Evolutionary conservation across 2,329 filamentous ascomycete genomes (phyloP).

Genomic region (Botryotinia calthae): DNA sequence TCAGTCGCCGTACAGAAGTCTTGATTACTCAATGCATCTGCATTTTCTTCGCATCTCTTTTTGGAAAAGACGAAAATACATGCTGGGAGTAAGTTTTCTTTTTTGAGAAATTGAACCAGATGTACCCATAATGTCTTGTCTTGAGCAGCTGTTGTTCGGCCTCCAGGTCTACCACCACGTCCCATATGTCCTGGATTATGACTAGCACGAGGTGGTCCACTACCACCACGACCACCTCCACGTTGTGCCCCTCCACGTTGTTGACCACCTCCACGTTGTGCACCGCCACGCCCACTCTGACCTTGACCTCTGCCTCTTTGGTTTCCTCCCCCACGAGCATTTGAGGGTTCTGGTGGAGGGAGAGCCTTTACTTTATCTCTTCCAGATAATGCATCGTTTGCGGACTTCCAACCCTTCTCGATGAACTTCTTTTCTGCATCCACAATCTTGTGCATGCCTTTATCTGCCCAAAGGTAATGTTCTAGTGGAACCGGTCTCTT

Average conservation of each 20-base stretch:
- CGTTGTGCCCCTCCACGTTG: slow-evolving; percentile 48
- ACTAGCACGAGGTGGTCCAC: slow-evolving; percentile 46
- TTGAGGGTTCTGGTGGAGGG: slow-evolving; percentile 37
- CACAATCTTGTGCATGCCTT: slow-evolving; percentile 91
- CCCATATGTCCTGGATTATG: slow-evolving; percentile 82
- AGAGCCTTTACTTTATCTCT: slow-evolving; percentile 70
- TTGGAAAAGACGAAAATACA: slow-evolving; percentile 99
- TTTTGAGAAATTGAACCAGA: slow-evolving; percentile 85
- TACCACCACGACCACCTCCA: slow-evolving; percentile 51
- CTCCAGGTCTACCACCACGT: slow-evolving; percentile 77
- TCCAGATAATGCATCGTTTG: slow-evolving; percentile 76
- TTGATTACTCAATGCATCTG: slow-evolving; percentile 88
- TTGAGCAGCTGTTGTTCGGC: slow-evolving; percentile 84
- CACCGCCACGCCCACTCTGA: slow-evolving; percentile 49
- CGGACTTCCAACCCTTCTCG: slow-evolving; percentile 92
- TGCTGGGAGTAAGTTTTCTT: slow-evolving; percentile 80
- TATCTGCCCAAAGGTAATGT: slow-evolving; percentile 94
- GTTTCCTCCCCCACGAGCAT: slow-evolving; percentile 48
- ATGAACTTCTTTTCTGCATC: slow-evolving; percentile 88
- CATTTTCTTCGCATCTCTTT: slow-evolving; percentile 95
- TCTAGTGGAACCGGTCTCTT: slow-evolving; percentile 94
- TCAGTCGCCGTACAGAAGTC: slow-evolving; percentile 92
- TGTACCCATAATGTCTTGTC: slow-evolving; percentile 98
- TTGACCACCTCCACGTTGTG: slow-evolving; percentile 48
- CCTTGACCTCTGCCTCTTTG: slow-evolving; percentile 51